Base-by-base conservation (phyloP, 768 basidiomycete genomes). In the Phaffia tasmanica region DNA sequence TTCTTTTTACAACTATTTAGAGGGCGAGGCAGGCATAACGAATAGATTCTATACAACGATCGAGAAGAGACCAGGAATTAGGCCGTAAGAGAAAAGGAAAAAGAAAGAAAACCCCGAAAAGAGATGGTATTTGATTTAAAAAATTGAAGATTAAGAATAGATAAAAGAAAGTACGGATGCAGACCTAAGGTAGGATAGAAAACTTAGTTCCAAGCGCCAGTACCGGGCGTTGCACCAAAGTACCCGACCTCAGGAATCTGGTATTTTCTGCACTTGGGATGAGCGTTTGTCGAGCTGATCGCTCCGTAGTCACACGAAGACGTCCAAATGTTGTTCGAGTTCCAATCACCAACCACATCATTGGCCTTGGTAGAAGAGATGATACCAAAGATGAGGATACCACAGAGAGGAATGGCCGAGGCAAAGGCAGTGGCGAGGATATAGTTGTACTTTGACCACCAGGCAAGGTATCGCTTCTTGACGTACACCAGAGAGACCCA, bases 311-410 rank as follows among this genome's bases (percentile, higher is more conserved):
- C 47, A 42, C 42, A 29, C 35, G 27, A 46, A 3, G 15, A 4
- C 8, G n/a, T 11, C n/a, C 29, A 29, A 5, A 42, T 8, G 63
- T 56, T 27, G 32, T 46, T 30, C 18, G 4, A 9, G 23, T 51
- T 19, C 62, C 35, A 32, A 29, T 21, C 56, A 57, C 63, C 63
- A 54, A 9, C 57, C 30, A 35, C 54, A 55, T 6, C 35, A 56
- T 19, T 56, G 53, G 42, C 27, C 25, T 50, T 47, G 49, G 60
- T 67, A 30, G 59, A 60, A 42, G 42, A 56, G 59, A 61, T 59
- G 61, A 67, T 57, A 23, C 60, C 78, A 74, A 79, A 79, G 59
- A 77, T 76, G 53, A 78, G 69, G 57, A 79, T 70, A 21, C 73
- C 77, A 3, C 71, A 72, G 62, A 79, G 68, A 56, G 77, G 78